Evolutionary conservation across 345 rosid genomes (phyloP).

Genomic region (Gossypioides kirkii): DNA sequence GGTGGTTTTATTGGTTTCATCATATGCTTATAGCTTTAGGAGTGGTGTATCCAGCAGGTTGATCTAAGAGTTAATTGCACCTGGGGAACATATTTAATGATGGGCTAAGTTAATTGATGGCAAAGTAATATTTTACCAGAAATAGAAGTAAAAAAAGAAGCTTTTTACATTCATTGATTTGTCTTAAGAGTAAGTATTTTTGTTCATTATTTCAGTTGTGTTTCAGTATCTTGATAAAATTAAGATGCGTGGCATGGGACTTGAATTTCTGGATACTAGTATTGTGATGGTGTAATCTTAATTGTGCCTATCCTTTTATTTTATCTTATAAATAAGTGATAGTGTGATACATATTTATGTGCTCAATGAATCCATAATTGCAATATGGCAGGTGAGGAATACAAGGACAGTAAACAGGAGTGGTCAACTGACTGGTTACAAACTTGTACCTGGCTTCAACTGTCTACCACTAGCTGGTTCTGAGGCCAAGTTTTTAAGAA

Average conservation of each 20-base stretch:
- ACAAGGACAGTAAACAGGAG: slow-evolving; percentile 71
- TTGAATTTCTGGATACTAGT: background rate
- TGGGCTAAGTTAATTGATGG: background rate
- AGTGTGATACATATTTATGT: background rate
- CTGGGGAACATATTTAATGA: background rate
- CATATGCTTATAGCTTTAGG: background rate
- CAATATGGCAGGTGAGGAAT: slow-evolving; percentile 50
- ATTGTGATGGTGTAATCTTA: background rate
- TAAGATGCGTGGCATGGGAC: background rate
- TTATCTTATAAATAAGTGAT: background rate
- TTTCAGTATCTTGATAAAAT: background rate
- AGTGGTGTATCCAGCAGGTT: background rate
- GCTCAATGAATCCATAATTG: background rate
- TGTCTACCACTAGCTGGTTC: slow-evolving; percentile 67
- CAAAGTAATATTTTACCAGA: background rate
- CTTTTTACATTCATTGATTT: background rate
- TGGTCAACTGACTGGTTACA: slow-evolving; percentile 68
- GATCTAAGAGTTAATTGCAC: background rate
- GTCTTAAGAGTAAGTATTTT: background rate
- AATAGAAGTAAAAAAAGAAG: background rate
- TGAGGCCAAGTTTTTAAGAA: slow-evolving; percentile 60
- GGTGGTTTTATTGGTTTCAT: background rate
- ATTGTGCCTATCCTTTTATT: background rate
- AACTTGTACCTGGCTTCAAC: slow-evolving; percentile 65
- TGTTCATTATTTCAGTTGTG: background rate